Base-by-base conservation (phyloP, 768 basidiomycete genomes). In the Pisolithus marmoratus region DNA sequence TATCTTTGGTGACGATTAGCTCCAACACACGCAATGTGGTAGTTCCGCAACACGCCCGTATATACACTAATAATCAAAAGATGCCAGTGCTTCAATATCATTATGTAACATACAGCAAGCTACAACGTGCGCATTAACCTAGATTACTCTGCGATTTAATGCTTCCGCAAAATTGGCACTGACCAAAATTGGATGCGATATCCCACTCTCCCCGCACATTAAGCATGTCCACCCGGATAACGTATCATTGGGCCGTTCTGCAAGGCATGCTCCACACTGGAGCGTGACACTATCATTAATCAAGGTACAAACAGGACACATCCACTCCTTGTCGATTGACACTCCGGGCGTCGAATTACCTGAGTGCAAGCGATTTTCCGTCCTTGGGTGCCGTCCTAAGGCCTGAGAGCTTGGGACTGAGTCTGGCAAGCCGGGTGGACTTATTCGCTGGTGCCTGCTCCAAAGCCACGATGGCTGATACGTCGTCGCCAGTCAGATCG, bases 151-250 rank as follows among this genome's bases (percentile, higher is more conserved):
- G 60, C 8, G 59, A 64, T 65, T 90, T 90, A 48, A 91, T 74
- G 19, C 72, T 69, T 15, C 89, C 89, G 63, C 90, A 94, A 50
- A 74, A 77, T 15, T 69, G 67, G 71, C 92, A 94, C n/a, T 45
- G 82, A 84, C 89, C 87, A 93, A 54, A 82, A 77, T 20, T 82
- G 75, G n/a, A 54, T 79, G 77, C 2, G 78, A 75, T 65, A 83
- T 85, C 23, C 77, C 81, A 31, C 62, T 64, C 63, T 85, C 80
- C 22, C 82, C 81, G 55, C 89, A 93, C 20, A 72, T 68, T 11
- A 72, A 63, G 61, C 89, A 92, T 20, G 71, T 71, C 89, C 90
- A 93, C 3, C 78, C 80, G 38, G 63, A 64, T 34, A 42, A 58
- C 53, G 58, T 50, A 64, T 71, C 59, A 46, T 54, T 58, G 5